A percentile compares a stretch with the other conserved stretches of the same genome.
These are phyloP conservation scores for Podila epicladia DNA, from an alignment of 192 early-diverging fungal genomes.

Conservation along the genomic window DNA sequence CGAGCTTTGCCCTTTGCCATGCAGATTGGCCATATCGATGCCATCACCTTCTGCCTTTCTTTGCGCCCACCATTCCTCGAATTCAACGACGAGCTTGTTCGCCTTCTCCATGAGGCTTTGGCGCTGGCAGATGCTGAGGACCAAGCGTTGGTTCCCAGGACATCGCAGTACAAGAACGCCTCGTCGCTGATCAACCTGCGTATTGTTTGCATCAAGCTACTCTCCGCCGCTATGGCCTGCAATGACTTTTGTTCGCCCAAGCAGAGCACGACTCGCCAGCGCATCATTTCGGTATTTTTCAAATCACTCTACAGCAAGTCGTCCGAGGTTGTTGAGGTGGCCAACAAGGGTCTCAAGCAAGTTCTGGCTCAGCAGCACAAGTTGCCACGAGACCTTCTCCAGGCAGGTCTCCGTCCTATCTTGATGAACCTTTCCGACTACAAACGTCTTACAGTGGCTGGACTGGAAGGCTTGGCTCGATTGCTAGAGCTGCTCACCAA, in stretches of 20 bases:
- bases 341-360: conserved; percentile 89
- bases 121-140: conserved; percentile 98
- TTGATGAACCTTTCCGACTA: conserved; percentile 95
- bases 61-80: conserved; percentile 87
- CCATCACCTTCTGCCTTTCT: conserved; percentile 95
- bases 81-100: conserved; percentile 92
- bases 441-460: conserved; percentile 91
- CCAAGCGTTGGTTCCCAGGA: conserved; percentile 89
- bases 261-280: conserved; percentile 81
- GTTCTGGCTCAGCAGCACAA: conserved; percentile 86
- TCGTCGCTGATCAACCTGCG: conserved; percentile 87
- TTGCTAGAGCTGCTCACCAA: conserved; percentile 93
- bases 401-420: conserved; percentile 96
- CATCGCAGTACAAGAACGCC: conserved; percentile 82
- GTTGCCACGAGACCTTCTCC: conserved; percentile 93
- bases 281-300: conserved; percentile 98
- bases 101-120: conserved; percentile 90
- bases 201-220: conserved; percentile 96
- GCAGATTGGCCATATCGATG: conserved; percentile 99
- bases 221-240: conserved; percentile 93
- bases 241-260: conserved; percentile 80
- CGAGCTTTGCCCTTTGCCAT: conserved; percentile 94
- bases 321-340: conserved; percentile 93
- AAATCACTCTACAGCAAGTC: conserved; percentile 97
- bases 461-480: conserved; percentile 93